Base-by-base conservation (phyloP, 2,329 filamentous ascomycete genomes). In the Simplicillium sp. region DNA sequence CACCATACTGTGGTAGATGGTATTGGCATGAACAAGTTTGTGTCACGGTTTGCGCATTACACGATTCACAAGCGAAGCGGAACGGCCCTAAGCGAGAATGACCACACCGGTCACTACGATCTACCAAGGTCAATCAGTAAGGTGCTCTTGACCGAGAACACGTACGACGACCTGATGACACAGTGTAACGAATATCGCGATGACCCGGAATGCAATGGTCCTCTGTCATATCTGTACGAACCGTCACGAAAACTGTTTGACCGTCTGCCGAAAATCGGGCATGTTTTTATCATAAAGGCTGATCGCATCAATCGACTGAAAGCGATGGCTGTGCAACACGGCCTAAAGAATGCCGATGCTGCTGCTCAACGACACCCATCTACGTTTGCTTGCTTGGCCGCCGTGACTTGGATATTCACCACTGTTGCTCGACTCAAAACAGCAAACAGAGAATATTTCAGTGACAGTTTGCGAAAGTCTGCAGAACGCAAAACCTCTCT, bases 1-100 rank as follows among this genome's bases (percentile, higher is more conserved):
- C 62, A 67, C 43, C 66, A 69, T 42, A 52, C 64, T 7, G 49
- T 67, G 17, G 61, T 60, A 13, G 66, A 70, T 38, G 66, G 65
- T 11, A 56, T 60, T 25, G 64, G 61, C 15, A 51, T 67, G 15
- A 46, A 50, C 15, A 53, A 59, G 6, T 66, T 70, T 38, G 46
- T 69, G 4, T 54, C 64, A 28, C 55, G 54, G 11, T 59, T 70
- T 35, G 58, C 63, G 4, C 54, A 54, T 3, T 54, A 58, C 44
- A 53, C 41, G 34, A 48, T 13, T 6, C 16, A n/a, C 7, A 18
- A 16, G 3, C 16, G 29, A 17, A 36, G 17, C 7, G 35, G 16
- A 11, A 25, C 12, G 8, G 12, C 29, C 25, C 4, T 31, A 8
- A 34, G 29, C 29, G 43, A 46, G 15, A 39, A 54, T 1, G 53